Evolutionary conservation across 2,329 filamentous ascomycete genomes (phyloP).

Genomic region (Xylaria sp.): DNA sequence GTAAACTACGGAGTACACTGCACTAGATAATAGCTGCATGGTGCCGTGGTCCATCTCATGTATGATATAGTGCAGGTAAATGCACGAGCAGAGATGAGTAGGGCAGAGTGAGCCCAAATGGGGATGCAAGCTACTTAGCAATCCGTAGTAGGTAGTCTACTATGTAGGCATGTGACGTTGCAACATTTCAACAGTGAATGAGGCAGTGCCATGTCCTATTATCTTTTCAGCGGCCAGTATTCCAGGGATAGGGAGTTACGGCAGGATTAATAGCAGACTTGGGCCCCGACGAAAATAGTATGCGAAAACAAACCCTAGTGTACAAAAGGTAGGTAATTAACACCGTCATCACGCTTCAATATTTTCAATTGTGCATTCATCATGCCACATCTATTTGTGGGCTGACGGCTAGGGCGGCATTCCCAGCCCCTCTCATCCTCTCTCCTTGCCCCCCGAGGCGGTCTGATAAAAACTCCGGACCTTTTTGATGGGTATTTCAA

Average conservation of each 20-base stretch:
- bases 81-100: neutral
- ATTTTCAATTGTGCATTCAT: slow-evolving; percentile 9
- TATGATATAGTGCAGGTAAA: neutral
- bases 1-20: neutral
- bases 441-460: too few species aligned
- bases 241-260: neutral
- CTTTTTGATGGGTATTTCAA: too few species aligned
- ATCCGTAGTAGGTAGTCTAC: neutral
- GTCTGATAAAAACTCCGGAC: too few species aligned
- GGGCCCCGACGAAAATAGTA: too few species aligned
- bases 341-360: slow-evolving; percentile 18
- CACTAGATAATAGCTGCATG: slow-evolving; percentile 1
- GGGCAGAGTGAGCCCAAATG: neutral
- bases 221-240: neutral
- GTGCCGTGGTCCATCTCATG: neutral
- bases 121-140: neutral
- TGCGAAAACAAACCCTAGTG: neutral
- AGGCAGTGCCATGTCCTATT: slow-evolving; percentile 16
- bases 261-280: neutral
- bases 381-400: slow-evolving; percentile 13
- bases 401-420: slow-evolving; percentile 15
- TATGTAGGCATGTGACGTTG: slow-evolving; percentile 7
- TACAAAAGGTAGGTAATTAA: slow-evolving; percentile 5
- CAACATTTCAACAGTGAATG: neutral
- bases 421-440: neutral